Base-by-base conservation (phyloP, 306 rosid genomes). In the Begonia fuchsioides region DNA sequence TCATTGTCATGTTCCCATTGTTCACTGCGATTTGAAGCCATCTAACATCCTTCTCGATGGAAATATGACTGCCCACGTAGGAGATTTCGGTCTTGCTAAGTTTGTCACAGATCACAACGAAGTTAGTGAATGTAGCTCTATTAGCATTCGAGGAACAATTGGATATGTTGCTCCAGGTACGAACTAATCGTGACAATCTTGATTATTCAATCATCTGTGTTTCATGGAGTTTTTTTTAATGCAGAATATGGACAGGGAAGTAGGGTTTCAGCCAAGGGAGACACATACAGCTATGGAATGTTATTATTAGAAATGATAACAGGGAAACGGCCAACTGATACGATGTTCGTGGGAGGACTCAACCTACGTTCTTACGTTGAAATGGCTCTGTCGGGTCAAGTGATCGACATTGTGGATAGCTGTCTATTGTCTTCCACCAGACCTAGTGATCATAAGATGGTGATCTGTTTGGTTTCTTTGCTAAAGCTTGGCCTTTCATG, bases 161-260 rank as follows among this genome's bases (percentile, higher is more conserved):
- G 96, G 93, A 11, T 86, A 81, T 66, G 82, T 86, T 54, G 88
- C 96, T 26, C 96, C 90, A 74, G 95, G 95, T 85, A 32, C 45
- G 3, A 41, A 41, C 5, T 10, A n/a, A 13, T 10, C 4, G 35
- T 8, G 9, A 41, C 2, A 41, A 11, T 41, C 45, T 41, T 41
- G 3, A 10, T 11, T 10, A 41, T 11, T 11, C 3, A 41, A 41
- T n/a, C 45, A 2, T 41, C 1, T 5, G 0, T 26, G 0, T 26
- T 26, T 26, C 13, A 26, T 26, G 35, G 35, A 43, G 0, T 26
- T 11, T 43, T 11, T 3, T 43, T 13, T 3, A 43, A n/a, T 49
- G 6, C 5, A 49, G 53, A 49, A 35, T 49, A 49, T 19, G 53
- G 59, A 44, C 44, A 50, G 40, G 74, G 74, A 13, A 38, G 51